Evolutionary conservation across 306 rosid genomes (phyloP).

Genomic region (Corylus avellana): DNA sequence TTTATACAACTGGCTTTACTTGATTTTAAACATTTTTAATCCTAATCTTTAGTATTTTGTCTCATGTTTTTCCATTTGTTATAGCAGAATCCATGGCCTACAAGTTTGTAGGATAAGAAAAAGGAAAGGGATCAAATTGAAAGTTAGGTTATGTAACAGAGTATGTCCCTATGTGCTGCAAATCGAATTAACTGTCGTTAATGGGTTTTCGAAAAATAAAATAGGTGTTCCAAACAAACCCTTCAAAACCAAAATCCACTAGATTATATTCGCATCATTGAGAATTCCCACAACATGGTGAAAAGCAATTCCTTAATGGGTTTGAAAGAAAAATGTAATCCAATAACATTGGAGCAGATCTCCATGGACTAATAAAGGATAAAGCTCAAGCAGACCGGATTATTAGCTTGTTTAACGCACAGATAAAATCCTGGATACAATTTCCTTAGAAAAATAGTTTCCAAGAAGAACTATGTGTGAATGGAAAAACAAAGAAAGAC

Average conservation of each 20-base stretch:
- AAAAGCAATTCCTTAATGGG: background rate
- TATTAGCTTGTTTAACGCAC: conserved; percentile 52
- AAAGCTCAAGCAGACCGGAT: conserved; percentile 88
- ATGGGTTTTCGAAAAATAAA: background rate
- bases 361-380: conserved; percentile 44
- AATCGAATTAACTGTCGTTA: background rate
- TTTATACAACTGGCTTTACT: background rate
- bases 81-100: background rate
- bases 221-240: background rate
- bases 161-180: background rate
- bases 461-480: conserved; percentile 76
- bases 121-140: no score
- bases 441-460: conserved; percentile 20
- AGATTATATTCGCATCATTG: background rate
- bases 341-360: conserved; percentile 85
- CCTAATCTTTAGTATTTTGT: no score
- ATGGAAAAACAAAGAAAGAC: background rate
- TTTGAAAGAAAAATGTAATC: conserved; percentile 42
- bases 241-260: background rate
- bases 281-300: background rate
- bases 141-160: no score
- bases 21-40: background rate
- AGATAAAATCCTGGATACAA: conserved; percentile 67
- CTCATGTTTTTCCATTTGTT: no score
- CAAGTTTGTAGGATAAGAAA: no score